phyloP scores from a whole-genome alignment of 495 filamentous ascomycete genomes.

The Lichenothelia convexa region DNA sequence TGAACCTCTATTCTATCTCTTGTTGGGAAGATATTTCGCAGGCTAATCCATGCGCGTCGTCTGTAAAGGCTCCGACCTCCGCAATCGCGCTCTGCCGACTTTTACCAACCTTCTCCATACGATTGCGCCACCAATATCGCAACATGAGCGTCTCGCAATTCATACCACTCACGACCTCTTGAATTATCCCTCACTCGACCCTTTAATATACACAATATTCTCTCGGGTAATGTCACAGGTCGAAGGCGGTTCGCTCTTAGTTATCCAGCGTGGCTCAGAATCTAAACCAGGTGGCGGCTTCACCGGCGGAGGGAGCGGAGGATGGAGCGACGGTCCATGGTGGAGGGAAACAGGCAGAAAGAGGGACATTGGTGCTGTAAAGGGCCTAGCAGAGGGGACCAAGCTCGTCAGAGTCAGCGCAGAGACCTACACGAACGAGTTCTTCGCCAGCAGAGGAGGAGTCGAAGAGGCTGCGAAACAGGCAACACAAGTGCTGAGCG shows the following conservation, averaged over 20 bases:
- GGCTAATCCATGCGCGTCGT: constrained; percentile 1
- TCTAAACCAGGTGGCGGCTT: constrained; percentile 39
- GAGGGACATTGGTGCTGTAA: constrained; percentile 63
- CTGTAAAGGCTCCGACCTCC: constrained; percentile 63
- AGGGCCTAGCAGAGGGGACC: constrained; percentile 66
- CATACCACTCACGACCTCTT: constrained; percentile 92
- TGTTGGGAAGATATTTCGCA: constrained; percentile 10
- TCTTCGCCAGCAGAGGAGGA: constrained; percentile 56
- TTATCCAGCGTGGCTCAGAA: constrained; percentile 83
- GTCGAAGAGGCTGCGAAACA: constrained; percentile 62
- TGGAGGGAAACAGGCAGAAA: constrained; percentile 58
- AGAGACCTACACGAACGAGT: constrained; percentile 71
- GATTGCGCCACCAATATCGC: constrained; percentile 89
- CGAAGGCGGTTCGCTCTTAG: constrained; percentile 91
- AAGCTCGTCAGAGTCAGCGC: constrained; percentile 77
- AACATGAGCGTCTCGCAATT: constrained; percentile 93
- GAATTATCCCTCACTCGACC: constrained; percentile 86
- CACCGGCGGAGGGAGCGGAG: constrained; percentile 30
- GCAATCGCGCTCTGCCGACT: constrained; percentile 76
- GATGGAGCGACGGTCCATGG: constrained; percentile 91
- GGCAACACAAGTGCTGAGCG: constrained; percentile 53
- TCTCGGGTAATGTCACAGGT: constrained; percentile 96
- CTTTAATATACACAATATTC: constrained; percentile 82
- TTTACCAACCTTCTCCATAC: constrained; percentile 89
- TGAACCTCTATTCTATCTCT: constrained; percentile 3